Conservation (phyloP, 257 asterid species). For the Solanum gracilifrons region DNA sequence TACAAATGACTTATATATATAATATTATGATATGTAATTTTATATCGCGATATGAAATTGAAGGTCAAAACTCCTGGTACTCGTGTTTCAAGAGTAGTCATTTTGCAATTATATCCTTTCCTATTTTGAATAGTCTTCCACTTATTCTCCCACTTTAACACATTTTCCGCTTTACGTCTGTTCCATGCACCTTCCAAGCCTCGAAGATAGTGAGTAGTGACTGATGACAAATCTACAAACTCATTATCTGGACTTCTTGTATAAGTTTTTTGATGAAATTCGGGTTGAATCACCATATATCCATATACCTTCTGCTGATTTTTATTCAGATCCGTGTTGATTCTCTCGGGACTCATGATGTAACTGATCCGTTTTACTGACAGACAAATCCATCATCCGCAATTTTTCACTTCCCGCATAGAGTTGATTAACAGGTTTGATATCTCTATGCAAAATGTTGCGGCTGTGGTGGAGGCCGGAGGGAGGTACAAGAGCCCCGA, state of each 20-base stretch:
- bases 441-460: slow-evolving; percentile 15
- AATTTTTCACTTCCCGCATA: slow-evolving; percentile 11
- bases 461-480: slow-evolving; percentile 1
- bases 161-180: background rate
- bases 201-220: too few relatives aligned
- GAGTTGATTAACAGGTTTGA: slow-evolving; percentile 11
- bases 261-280: background rate
- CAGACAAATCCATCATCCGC: slow-evolving; percentile 2
- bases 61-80: too few relatives aligned
- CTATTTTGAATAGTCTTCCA: too few relatives aligned
- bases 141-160: too few relatives aligned
- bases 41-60: too few relatives aligned
- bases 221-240: background rate
- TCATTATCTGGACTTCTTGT: background rate
- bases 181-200: background rate
- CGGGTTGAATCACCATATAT: background rate
- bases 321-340: slow-evolving; percentile 5
- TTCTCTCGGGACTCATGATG: slow-evolving; percentile 7
- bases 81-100: background rate
- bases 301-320: slow-evolving; percentile 1
- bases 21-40: too few relatives aligned
- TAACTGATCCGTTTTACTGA: slow-evolving; percentile 7
- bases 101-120: background rate
- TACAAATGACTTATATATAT: too few relatives aligned
- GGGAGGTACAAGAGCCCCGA: slow-evolving; percentile 7